Evolutionary conservation across 768 basidiomycete genomes (phyloP), one percentile per base, ranked within the genome.

Genomic region (Tricholoma hemisulphureum): DNA sequence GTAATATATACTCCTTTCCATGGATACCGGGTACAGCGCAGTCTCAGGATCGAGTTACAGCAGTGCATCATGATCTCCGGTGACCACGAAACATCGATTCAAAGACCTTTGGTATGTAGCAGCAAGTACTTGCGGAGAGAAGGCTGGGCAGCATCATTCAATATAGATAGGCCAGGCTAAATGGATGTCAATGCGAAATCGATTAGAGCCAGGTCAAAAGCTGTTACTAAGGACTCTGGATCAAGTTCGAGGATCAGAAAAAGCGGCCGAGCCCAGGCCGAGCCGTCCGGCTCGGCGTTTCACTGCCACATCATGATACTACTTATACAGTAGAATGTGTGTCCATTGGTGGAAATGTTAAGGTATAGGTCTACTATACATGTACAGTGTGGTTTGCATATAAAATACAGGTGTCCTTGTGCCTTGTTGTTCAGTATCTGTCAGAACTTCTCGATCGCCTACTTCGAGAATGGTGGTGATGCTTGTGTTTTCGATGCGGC

Each of bases 1-100:
- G 56, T 64, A 69, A 66, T 77, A 74, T 77, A 75, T 76, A 70
- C 57, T 51, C 46, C 54, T 58, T 24, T 29, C 62, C 62, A 53
- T 58, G 50, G 53, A 52, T 61, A 53, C 48, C 59, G 57, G 59
- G 18, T 34, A 31, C 29, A 51, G 45, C 51, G 56, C 57, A n/a
- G n/a, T n/a, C n/a, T n/a, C n/a, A n/a, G n/a, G n/a, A n/a, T n/a
- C n/a, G n/a, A n/a, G n/a, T n/a, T n/a, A n/a, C n/a, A 58, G 49
- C 51, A 58, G 51, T 57, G 59, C 50, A 58, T 57, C 57, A 58
- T 60, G 32, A 60, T 55, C 46, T 26, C 55, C 52, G 24, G 31
- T 55, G 58, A 53, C 56, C 59, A 49, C 37, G 24, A 39, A 55
- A 52, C 58, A 21, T 54, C 18, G 55, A 21, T 37, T 55, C 29